Base-by-base conservation (phyloP, 371 early-diverging fungal species). In the Mortierella sp. region DNA sequence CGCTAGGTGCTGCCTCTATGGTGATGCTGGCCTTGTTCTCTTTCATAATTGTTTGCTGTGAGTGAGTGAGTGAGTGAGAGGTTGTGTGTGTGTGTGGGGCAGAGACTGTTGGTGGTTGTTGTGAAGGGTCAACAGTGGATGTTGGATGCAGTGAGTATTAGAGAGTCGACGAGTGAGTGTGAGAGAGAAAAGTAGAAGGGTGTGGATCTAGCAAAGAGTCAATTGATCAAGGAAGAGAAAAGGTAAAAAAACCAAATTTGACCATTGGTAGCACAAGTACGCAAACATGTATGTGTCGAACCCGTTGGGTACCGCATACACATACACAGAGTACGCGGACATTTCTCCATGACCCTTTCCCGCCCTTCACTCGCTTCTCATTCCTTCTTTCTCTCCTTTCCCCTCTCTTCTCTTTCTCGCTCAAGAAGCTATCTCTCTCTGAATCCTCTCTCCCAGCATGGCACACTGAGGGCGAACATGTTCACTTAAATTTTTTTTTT, bases 21-120 rank as follows among this genome's bases (percentile, higher is more conserved):
- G 72, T 75, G 66, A 72, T 78, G n/a, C 70, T 72, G 31, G 76
- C 72, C 43, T 78, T 78, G 76, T 43, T 65, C 34, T 82, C 83
- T 22, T 77, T 76, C 81, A 81, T 81, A 26, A 40, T 34, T 19
- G 19, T 22, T 7, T 19, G 4, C 9, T 53, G n/a, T 31, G 55
- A n/a, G 29, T 24, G 39, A 19, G 19, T 14, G 39, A 37, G 2
- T 37, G 2, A 34, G 9, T 16, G 31, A 11, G 48, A 39, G 34
- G 68, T 37, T 66, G 14, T 9, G 37, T n/a, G 22, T 47, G 29
- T 41, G 41, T 48, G n/a, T n/a, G n/a, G n/a, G n/a, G n/a, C n/a
- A n/a, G n/a, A n/a, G n/a, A n/a, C n/a, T n/a, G n/a, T n/a, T n/a
- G n/a, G n/a, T n/a, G n/a, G n/a, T n/a, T n/a, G n/a, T n/a, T n/a